These are phyloP conservation scores for Nicotiana attenuata DNA, from an alignment of 257 asterid species.

Conservation along the genomic window DNA sequence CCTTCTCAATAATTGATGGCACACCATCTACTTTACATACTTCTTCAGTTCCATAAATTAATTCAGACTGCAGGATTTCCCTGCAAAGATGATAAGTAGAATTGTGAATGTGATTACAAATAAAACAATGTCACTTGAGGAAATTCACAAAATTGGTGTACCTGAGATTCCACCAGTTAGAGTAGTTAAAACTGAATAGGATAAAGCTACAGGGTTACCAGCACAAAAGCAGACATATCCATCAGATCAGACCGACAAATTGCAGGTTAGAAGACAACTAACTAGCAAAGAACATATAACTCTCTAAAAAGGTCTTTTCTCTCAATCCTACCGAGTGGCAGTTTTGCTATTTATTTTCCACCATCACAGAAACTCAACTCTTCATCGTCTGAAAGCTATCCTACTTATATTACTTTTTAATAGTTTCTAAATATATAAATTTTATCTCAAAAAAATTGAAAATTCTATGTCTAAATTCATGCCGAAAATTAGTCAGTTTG, in stretches of 20 bases:
- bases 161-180: constrained; percentile 3
- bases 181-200: neutral
- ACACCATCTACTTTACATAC: constrained; percentile 20
- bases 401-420: neutral
- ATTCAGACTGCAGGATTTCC: constrained; percentile 44
- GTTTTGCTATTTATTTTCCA: neutral
- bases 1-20: constrained; percentile 13
- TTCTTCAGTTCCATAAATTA: constrained; percentile 20
- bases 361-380: neutral
- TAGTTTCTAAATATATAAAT: no score
- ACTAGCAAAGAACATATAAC: neutral
- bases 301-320: neutral
- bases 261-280: neutral
- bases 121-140: neutral
- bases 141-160: neutral
- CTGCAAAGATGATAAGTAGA: constrained; percentile 18
- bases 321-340: neutral
- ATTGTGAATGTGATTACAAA: neutral
- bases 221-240: neutral
- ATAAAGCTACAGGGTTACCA: neutral
- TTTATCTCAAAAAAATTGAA: no score
- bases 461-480: no score
- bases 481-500: no score
- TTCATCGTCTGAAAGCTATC: neutral
- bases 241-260: neutral